A percentile compares a stretch with the other conserved stretches of the same genome.
Conservation (phyloP, 163 green algal genomes). For the Prototheca cutis region DNA sequence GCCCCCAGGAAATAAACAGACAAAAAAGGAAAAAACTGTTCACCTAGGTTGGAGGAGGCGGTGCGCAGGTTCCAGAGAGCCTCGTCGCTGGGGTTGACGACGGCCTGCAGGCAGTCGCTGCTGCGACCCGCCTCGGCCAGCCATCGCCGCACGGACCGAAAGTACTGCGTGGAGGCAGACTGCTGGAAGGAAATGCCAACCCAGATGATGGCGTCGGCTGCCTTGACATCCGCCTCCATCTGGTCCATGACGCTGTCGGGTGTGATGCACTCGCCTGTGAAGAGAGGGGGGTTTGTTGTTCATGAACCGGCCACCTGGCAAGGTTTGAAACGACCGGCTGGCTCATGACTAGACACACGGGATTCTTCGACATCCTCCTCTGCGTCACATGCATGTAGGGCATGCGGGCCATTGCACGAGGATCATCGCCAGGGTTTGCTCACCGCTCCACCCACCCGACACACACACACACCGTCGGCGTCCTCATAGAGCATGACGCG, state of each 20-base stretch:
- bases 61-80: constrained; percentile 76
- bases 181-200: constrained; percentile 92
- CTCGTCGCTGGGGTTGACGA: constrained; percentile 79
- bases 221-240: constrained; percentile 68
- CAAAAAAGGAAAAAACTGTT: too few species aligned
- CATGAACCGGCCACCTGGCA: too few species aligned
- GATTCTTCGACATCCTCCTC: too few species aligned
- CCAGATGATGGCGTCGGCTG: constrained; percentile 77
- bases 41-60: constrained; percentile 33
- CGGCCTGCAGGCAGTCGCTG: constrained; percentile 35
- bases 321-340: too few species aligned
- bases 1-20: too few species aligned
- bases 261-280: constrained; percentile 72
- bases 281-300: too few species aligned
- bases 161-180: constrained; percentile 74
- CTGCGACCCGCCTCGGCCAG: constrained; percentile 13
- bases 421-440: too few species aligned
- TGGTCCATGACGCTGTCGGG: constrained; percentile 74
- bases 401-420: too few species aligned
- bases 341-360: too few species aligned
- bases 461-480: too few species aligned
- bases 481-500: constrained; percentile 78
- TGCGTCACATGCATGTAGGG: too few species aligned
- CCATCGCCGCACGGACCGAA: constrained; percentile 53
- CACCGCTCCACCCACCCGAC: too few species aligned